phyloP scores from a whole-genome alignment of 352 stramenopile genomes.

The Phytopythium delawarense region DNA sequence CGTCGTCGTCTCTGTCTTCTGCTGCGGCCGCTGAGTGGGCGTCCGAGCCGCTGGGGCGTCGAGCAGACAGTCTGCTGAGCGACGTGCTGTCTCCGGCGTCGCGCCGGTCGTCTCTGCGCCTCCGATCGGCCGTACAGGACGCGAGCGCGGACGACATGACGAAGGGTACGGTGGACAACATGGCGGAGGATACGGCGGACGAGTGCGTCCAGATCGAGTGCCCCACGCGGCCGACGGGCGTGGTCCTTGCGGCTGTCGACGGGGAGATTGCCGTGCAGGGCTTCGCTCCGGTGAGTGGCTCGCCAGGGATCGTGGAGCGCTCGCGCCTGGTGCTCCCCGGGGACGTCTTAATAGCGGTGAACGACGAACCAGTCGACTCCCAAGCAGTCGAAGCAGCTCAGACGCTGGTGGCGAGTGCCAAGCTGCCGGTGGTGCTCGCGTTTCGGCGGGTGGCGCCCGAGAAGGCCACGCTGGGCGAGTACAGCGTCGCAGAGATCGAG shows the following conservation, averaged over 20 bases:
- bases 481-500: constrained; percentile 45
- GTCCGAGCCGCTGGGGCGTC: constrained; percentile 17
- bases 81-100: constrained; percentile 46
- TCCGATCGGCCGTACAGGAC: not conserved
- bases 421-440: constrained; percentile 44
- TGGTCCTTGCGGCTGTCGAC: constrained; percentile 38
- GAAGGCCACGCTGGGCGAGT: constrained; percentile 55
- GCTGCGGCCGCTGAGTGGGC: not conserved
- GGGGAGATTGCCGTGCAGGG: constrained; percentile 44
- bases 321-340: constrained; percentile 38
- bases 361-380: constrained; percentile 37
- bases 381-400: constrained; percentile 43
- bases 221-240: constrained; percentile 37
- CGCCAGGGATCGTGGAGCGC: constrained; percentile 20
- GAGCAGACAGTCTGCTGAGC: constrained; percentile 40
- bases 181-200: too few relatives aligned
- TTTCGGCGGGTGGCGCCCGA: constrained; percentile 43
- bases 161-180: too few relatives aligned
- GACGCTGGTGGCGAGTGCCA: constrained; percentile 25
- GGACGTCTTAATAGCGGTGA: constrained; percentile 62
- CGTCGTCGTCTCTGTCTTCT: not conserved
- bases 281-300: constrained; percentile 23
- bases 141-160: too few relatives aligned
- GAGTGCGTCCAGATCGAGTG: constrained; percentile 35
- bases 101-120: not conserved